These are phyloP conservation scores for Martiniozyma asiatica DNA, from an alignment of 1,139 yeast species.

Conservation along the genomic window DNA sequence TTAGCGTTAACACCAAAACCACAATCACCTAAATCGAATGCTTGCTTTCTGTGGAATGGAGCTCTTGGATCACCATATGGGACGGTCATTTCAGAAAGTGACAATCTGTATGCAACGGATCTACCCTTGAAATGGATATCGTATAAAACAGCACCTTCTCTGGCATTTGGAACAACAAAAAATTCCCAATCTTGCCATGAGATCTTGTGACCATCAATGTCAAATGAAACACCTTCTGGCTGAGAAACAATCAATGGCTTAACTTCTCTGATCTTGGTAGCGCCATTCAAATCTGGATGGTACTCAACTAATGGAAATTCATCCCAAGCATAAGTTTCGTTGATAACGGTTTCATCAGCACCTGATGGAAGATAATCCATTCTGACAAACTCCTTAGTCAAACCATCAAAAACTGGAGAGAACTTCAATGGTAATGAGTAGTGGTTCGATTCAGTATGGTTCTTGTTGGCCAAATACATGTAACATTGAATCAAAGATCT, in stretches of 20 bases:
- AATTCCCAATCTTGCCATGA: slow-evolving; percentile 90
- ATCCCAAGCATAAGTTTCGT: slow-evolving; percentile 52
- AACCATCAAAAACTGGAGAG: slow-evolving; percentile 68
- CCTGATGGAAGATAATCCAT: slow-evolving; percentile 74
- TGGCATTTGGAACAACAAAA: slow-evolving; percentile 59
- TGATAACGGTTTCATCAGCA: slow-evolving; percentile 37
- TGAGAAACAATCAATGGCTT: slow-evolving; percentile 69
- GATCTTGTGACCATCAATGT: slow-evolving; percentile 49
- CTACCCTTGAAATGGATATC: slow-evolving; percentile 76
- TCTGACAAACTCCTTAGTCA: slow-evolving; percentile 53
- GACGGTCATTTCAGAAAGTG: slow-evolving; percentile 83
- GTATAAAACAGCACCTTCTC: slow-evolving; percentile 78
- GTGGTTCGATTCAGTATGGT: slow-evolving; percentile 73
- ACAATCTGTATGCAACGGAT: slow-evolving; percentile 64
- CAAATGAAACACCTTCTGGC: slow-evolving; percentile 81
- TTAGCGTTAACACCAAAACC: slow-evolving; percentile 80
- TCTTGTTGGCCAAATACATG: slow-evolving; percentile 62
- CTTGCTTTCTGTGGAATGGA: slow-evolving; percentile 86
- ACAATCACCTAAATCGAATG: slow-evolving; percentile 85
- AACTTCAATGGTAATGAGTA: slow-evolving; percentile 76
- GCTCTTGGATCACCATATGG: slow-evolving; percentile 89
- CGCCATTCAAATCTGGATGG: slow-evolving; percentile 64
- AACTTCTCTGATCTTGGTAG: slow-evolving; percentile 39
- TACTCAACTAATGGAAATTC: slow-evolving; percentile 53
- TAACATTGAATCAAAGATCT: slow-evolving; percentile 63